Percentiles rank a stretch among this genome's conserved stretches.
Evolutionary conservation across 2,329 filamentous ascomycete species (phyloP).

Genomic region (Graphiopsis chlorocephala): DNA sequence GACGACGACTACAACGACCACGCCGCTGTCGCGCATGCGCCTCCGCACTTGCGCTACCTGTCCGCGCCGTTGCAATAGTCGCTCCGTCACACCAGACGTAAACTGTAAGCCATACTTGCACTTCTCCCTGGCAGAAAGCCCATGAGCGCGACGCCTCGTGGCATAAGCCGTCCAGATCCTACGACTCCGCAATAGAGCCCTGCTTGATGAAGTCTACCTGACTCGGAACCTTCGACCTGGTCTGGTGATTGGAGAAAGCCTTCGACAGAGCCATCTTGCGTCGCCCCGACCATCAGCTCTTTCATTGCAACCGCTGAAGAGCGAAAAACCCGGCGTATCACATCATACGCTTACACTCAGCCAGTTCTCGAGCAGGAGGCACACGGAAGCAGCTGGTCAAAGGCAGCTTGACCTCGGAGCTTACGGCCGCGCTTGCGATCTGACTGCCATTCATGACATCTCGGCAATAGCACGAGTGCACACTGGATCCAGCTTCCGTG

Average conservation of each 20-base stretch:
- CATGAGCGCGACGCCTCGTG: not conserved
- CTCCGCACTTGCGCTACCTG: conserved; percentile 11
- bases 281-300: not conserved
- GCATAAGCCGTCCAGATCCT: not conserved
- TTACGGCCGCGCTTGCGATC: not conserved
- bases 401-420: not conserved
- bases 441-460: not conserved
- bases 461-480: not conserved
- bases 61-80: not conserved
- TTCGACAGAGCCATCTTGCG: not conserved
- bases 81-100: conserved; percentile 1
- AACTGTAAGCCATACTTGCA: conserved; percentile 1
- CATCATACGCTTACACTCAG: not conserved
- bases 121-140: not conserved
- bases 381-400: not conserved
- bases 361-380: not conserved
- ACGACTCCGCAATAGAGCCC: conserved; percentile 14
- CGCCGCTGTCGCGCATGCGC: conserved; percentile 3
- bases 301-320: not conserved
- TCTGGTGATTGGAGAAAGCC: conserved; percentile 2
- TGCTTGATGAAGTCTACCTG: conserved; percentile 5
- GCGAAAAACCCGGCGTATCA: not conserved
- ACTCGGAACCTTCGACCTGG: conserved; percentile 4
- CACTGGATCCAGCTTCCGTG: not conserved
- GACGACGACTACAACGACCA: conserved; percentile 3